Evolutionary conservation across 1,284 basidiomycete species (phyloP), one percentile per base, ranked within the genome.

Genomic region (Boletellus dicymbophilus): DNA sequence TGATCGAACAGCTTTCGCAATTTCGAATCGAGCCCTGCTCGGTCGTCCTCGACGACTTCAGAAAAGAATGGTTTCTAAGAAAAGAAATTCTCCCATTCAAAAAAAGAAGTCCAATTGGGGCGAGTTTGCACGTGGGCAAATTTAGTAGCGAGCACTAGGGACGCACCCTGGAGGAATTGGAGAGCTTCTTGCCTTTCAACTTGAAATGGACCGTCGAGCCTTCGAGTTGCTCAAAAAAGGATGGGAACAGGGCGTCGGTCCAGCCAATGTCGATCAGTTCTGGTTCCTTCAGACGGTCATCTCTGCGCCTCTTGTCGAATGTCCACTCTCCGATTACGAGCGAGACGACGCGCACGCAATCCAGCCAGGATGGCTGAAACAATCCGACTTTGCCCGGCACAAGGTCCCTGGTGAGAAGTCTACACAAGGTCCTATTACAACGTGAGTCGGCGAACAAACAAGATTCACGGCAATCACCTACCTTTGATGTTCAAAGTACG

Each of bases 401-500:
- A 15, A 63, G 52, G 6, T 52, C 52, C 25, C 44, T 27, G 8
- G 46, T 56, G 36, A 70, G 46, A 11, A 67, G 48, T 20, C 56
- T 48, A 27, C 61, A 70, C 37, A 70, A 20, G 0, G 37, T 49
- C 21, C 67, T 69, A 28, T n/a, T 25, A 18, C 4, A 13, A 8
- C n/a, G 30, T 4, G 18, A 22, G 23, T 61, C 27, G 37, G 42
- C 37, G 15, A 11, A 6, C 11, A 3, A 22, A n/a, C n/a, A n/a
- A n/a, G n/a, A n/a, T n/a, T n/a, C n/a, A n/a, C n/a, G n/a, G n/a
- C n/a, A n/a, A n/a, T 1, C 3, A 31, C 23, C 2, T n/a, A 66
- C 65, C 65, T 59, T 42, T 67, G 65, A 3, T 67, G 61, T 22
- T 70, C 65, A 47, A 67, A 69, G 31, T 61, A 55, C 1, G 34